These are phyloP conservation scores for Heliophila coronopifolia DNA, from an alignment of 441 rosid species.

Conservation along the genomic window DNA sequence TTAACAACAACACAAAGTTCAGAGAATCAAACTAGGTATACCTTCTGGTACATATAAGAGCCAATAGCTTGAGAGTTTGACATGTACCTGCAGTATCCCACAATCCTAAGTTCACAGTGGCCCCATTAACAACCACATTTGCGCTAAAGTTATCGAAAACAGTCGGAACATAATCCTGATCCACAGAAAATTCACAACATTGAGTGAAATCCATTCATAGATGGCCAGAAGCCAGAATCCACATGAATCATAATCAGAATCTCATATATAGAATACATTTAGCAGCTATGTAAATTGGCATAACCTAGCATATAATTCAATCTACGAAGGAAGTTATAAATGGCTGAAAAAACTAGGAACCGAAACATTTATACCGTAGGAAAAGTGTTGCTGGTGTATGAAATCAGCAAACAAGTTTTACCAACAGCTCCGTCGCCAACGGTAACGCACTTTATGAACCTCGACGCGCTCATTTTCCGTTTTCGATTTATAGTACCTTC, in stretches of 20 bases:
- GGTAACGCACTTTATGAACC: constrained; percentile 66
- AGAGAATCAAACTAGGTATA: too few relatives aligned
- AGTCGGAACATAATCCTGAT: constrained; percentile 58
- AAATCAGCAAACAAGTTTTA: constrained; percentile 60
- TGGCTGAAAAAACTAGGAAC: too few relatives aligned
- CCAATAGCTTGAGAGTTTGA: neutral
- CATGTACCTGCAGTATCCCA: constrained; percentile 62
- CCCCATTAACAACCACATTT: constrained; percentile 52
- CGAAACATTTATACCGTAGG: constrained; percentile 49
- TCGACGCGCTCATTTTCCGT: constrained; percentile 57
- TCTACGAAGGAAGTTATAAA: too few relatives aligned
- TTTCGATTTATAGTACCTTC: too few relatives aligned
- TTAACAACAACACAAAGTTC: constrained; percentile 5
- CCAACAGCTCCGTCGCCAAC: constrained; percentile 72
- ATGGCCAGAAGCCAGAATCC: neutral
- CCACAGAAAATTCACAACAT: constrained; percentile 16
- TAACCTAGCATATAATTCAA: too few relatives aligned
- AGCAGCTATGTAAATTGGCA: too few relatives aligned
- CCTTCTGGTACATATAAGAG: neutral
- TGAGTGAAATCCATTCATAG: neutral
- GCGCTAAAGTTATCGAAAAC: constrained; percentile 64
- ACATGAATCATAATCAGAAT: too few relatives aligned
- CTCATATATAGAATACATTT: too few relatives aligned
- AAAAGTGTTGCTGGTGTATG: constrained; percentile 69
- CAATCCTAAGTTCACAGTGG: constrained; percentile 49